Conservation (phyloP, 1,284 basidiomycete genomes). For the Tranzscheliella williamsii region DNA sequence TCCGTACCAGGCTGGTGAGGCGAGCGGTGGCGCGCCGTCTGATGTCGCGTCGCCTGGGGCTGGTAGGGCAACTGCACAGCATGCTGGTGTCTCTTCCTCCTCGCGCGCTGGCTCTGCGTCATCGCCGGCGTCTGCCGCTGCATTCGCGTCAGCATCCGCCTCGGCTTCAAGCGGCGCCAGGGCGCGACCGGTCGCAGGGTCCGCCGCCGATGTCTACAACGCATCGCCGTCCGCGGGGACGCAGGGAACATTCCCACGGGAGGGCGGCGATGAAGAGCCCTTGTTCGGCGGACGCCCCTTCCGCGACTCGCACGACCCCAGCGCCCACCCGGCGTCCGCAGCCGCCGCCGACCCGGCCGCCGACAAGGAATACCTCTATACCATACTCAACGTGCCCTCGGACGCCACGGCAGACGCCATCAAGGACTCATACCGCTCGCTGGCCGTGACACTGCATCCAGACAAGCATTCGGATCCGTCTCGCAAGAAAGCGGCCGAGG, state of each 20-base stretch:
- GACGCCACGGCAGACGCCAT: conserved; percentile 72
- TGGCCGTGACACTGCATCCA: conserved; percentile 80
- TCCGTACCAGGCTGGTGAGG: conserved; percentile 12
- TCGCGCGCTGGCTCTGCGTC: too few species aligned
- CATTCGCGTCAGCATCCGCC: neutral
- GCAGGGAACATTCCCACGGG: conserved; percentile 13
- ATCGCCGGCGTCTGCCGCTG: too few species aligned
- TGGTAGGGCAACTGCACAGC: too few species aligned
- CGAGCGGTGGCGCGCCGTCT: too few species aligned
- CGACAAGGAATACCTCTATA: conserved; percentile 40
- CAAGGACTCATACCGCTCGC: conserved; percentile 71
- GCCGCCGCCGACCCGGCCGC: conserved; percentile 2
- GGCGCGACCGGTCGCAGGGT: neutral
- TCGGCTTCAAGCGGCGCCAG: conserved; percentile 2
- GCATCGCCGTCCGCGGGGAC: conserved; percentile 15
- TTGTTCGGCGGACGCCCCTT: conserved; percentile 56
- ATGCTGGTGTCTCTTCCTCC: too few species aligned
- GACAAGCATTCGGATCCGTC: conserved; percentile 75
- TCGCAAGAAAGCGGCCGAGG: conserved; percentile 69
- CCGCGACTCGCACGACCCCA: conserved; percentile 35
- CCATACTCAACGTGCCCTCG: conserved; percentile 70
- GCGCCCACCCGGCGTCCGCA: neutral
- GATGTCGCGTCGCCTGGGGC: too few species aligned
- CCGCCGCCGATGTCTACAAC: conserved; percentile 10
- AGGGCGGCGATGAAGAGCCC: conserved; percentile 45